phyloP scores from a whole-genome alignment of 768 basidiomycete genomes.

The Lactarius sp. region DNA sequence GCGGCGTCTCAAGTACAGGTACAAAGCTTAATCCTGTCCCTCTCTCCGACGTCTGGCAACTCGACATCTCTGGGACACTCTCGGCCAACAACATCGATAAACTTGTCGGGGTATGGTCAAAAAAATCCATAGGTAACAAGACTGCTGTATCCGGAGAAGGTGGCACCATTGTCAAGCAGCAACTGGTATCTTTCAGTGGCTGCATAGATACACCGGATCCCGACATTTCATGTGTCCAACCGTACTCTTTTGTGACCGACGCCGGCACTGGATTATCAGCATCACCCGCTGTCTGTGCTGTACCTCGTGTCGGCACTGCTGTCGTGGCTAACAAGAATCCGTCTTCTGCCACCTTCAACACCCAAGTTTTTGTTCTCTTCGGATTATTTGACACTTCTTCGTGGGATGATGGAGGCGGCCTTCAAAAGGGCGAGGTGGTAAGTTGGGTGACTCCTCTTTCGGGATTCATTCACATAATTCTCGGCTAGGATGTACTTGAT shows the following conservation, averaged over 20 bases:
- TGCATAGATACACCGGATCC: constrained; percentile 44
- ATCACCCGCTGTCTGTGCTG: constrained; percentile 49
- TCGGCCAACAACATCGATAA: constrained; percentile 58
- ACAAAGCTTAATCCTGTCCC: constrained; percentile 33
- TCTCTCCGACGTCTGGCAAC: constrained; percentile 66
- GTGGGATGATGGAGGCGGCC: constrained; percentile 63
- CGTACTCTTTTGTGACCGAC: constrained; percentile 55
- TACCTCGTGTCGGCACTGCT: constrained; percentile 53
- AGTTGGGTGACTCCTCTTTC: constrained; percentile 28
- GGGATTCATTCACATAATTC: background rate
- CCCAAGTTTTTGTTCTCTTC: constrained; percentile 65
- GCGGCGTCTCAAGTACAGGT: constrained; percentile 52
- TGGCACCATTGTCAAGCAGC: constrained; percentile 50
- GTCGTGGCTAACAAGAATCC: constrained; percentile 57
- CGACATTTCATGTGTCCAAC: constrained; percentile 50
- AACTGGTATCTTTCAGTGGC: constrained; percentile 56
- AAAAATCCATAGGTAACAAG: constrained; percentile 37
- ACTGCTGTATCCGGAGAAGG: constrained; percentile 47
- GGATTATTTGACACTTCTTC: constrained; percentile 58
- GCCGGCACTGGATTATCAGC: constrained; percentile 47
- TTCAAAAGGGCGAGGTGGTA: constrained; percentile 70
- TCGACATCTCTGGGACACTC: constrained; percentile 64
- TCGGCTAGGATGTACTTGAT: constrained; percentile 54
- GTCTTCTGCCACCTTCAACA: constrained; percentile 49
- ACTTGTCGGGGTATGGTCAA: constrained; percentile 57